Percentiles rank a stretch among this genome's conserved stretches.
Conservation (phyloP, 1,284 basidiomycete genomes). For the Xerocomus nothofagi region DNA sequence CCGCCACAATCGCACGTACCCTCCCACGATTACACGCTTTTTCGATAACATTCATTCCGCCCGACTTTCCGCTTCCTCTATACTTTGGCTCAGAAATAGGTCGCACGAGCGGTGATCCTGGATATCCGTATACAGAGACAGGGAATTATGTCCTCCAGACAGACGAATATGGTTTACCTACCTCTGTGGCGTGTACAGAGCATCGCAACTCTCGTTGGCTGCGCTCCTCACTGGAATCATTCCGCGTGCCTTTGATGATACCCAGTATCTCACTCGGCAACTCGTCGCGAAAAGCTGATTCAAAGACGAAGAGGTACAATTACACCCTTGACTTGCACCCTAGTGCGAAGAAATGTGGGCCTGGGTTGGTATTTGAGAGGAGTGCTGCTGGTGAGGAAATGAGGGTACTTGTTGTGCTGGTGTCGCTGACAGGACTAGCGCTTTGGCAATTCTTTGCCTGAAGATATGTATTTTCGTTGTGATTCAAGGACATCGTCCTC, state of each 20-base stretch:
- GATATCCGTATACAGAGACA: slow-evolving; percentile 32
- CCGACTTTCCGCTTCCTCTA: slow-evolving; percentile 40
- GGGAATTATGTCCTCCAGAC: slow-evolving; percentile 55
- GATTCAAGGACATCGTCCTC: background rate
- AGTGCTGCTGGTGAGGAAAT: slow-evolving; percentile 69
- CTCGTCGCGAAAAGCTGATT: slow-evolving; percentile 14
- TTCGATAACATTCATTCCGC: slow-evolving; percentile 59
- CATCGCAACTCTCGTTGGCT: slow-evolving; percentile 42
- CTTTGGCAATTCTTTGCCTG: slow-evolving; percentile 50
- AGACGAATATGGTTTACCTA: slow-evolving; percentile 45
- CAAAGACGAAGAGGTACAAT: slow-evolving; percentile 18
- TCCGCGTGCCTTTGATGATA: slow-evolving; percentile 41
- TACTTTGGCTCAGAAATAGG: slow-evolving; percentile 30
- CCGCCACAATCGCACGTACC: slow-evolving; percentile 56
- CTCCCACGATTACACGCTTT: slow-evolving; percentile 67
- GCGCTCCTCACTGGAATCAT: slow-evolving; percentile 39
- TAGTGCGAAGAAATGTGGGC: slow-evolving; percentile 37
- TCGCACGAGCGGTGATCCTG: slow-evolving; percentile 34
- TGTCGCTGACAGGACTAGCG: slow-evolving; percentile 53
- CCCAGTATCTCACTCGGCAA: slow-evolving; percentile 41
- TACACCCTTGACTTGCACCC: slow-evolving; percentile 31
- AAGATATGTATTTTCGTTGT: background rate
- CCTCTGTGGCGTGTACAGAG: slow-evolving; percentile 46
- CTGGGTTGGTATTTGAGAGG: slow-evolving; percentile 51
- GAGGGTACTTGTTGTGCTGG: slow-evolving; percentile 58